A percentile compares a stretch with the other conserved stretches of the same genome.
phyloP scores from a whole-genome alignment of 2,329 filamentous ascomycete species.

The Plectosphaerella plurivora region DNA sequence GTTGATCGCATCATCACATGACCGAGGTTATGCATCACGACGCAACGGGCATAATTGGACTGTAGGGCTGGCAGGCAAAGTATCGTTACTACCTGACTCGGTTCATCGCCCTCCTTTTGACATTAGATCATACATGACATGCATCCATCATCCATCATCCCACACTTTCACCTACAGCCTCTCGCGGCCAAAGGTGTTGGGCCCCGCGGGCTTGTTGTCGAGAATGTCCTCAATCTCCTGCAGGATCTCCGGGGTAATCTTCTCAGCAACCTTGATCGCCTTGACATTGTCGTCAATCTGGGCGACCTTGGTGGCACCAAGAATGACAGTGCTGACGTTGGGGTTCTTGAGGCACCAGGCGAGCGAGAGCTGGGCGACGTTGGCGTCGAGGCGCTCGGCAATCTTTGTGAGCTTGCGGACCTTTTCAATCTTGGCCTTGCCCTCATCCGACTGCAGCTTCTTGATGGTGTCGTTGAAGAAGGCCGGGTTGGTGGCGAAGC shows the following conservation, averaged over 20 bases:
- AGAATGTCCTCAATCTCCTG: conserved; percentile 1
- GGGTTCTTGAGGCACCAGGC: conserved; percentile 20
- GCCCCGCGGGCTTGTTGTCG: not conserved
- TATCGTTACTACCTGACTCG: too few species aligned
- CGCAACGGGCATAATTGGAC: too few species aligned
- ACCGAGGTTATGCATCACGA: too few species aligned
- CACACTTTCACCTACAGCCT: not conserved
- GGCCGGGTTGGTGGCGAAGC: conserved; percentile 52
- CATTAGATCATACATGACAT: too few species aligned
- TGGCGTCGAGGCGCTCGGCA: conserved; percentile 18
- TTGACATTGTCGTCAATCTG: conserved; percentile 13
- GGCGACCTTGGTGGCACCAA: conserved; percentile 19
- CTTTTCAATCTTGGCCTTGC: conserved; percentile 20
- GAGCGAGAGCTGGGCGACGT: conserved; percentile 16
- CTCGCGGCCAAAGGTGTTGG: not conserved
- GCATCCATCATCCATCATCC: not conserved
- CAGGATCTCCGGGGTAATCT: not conserved
- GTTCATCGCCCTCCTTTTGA: too few species aligned
- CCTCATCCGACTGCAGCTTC: conserved; percentile 33
- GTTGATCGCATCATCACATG: too few species aligned
- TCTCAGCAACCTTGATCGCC: not conserved
- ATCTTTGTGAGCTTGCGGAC: conserved; percentile 16
- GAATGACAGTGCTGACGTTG: conserved; percentile 22
- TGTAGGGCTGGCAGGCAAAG: too few species aligned
- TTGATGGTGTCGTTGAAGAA: conserved; percentile 54